These are phyloP conservation scores for Canavalia gladiata DNA, from an alignment of 306 rosid species.

Conservation along the genomic window DNA sequence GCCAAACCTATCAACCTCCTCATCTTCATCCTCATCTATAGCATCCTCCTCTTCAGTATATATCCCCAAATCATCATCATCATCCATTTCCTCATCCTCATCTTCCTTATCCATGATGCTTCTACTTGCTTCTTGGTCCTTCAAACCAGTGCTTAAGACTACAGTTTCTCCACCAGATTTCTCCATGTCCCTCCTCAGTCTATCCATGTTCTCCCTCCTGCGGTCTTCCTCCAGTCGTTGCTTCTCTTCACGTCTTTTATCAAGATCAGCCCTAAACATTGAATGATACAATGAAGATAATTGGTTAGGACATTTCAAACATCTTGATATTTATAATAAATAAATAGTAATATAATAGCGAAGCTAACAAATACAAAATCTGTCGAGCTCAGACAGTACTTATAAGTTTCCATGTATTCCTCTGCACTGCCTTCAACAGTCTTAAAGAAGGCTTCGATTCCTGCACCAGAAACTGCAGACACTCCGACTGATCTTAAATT, in stretches of 20 bases:
- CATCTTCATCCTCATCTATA: slow-evolving; percentile 69
- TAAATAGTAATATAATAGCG: neutral
- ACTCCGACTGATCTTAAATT: slow-evolving; percentile 84
- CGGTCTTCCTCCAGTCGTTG: slow-evolving; percentile 81
- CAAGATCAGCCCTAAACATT: slow-evolving; percentile 75
- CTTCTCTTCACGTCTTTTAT: slow-evolving; percentile 82
- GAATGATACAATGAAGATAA: slow-evolving; percentile 37
- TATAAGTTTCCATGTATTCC: slow-evolving; percentile 83
- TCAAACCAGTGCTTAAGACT: slow-evolving; percentile 82
- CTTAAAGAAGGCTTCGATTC: slow-evolving; percentile 80
- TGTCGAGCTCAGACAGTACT: slow-evolving; percentile 54
- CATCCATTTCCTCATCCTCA: slow-evolving; percentile 49
- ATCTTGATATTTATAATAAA: slow-evolving; percentile 3
- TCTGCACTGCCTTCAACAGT: slow-evolving; percentile 74
- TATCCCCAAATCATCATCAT: slow-evolving; percentile 57
- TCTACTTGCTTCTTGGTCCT: slow-evolving; percentile 58
- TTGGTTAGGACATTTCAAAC: neutral
- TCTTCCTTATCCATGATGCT: slow-evolving; percentile 62
- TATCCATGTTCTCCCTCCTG: slow-evolving; percentile 76
- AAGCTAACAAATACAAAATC: neutral
- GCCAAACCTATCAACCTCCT: slow-evolving; percentile 62
- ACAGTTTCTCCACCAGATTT: slow-evolving; percentile 70
- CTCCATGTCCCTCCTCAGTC: slow-evolving; percentile 80
- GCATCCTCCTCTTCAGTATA: slow-evolving; percentile 61
- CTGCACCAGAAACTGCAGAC: slow-evolving; percentile 82